A percentile compares a stretch with the other conserved stretches of the same genome.
Evolutionary conservation across 352 stramenopile species (phyloP).

Genomic region (Globisporangium uncinulatum): DNA sequence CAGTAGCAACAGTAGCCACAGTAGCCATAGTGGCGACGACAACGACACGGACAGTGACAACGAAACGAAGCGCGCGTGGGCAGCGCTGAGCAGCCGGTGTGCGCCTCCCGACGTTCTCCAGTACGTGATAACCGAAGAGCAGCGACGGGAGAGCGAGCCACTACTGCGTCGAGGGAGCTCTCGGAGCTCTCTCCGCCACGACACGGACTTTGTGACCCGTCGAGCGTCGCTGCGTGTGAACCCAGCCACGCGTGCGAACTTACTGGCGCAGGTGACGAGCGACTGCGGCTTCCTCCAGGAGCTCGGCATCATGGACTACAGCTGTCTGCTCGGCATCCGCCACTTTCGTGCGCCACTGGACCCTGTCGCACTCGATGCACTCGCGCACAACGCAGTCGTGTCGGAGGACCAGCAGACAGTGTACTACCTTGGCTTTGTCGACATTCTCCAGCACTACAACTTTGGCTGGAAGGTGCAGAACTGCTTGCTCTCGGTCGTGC

Average conservation of each 20-base stretch:
- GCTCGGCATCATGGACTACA: conserved; percentile 87
- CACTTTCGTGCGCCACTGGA: conserved; percentile 48
- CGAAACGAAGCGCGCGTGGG: conserved; percentile 2
- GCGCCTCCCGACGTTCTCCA: conserved; percentile 18
- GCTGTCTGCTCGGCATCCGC: conserved; percentile 71
- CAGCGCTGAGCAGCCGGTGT: conserved; percentile 12
- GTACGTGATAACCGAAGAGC: conserved; percentile 22
- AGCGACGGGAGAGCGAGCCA: conserved; percentile 34
- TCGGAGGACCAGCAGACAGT: conserved; percentile 60
- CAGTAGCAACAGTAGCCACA: conserved; percentile 21
- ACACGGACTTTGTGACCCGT: conserved; percentile 74
- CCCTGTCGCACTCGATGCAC: conserved; percentile 33
- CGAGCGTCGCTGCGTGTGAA: conserved; percentile 65
- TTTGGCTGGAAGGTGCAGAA: conserved; percentile 83
- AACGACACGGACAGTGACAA: conserved; percentile 18
- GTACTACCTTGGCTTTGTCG: conserved; percentile 84
- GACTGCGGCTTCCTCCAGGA: conserved; percentile 83
- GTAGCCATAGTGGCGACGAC: conserved; percentile 1
- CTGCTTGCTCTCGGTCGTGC: conserved; percentile 55
- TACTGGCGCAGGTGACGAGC: conserved; percentile 75
- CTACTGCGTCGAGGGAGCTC: conserved; percentile 48
- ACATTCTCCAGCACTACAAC: conserved; percentile 85
- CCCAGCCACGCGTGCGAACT: conserved; percentile 60
- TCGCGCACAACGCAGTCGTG: conserved; percentile 78
- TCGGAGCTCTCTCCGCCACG: conserved; percentile 59